These are phyloP conservation scores for Ramularia collo-cygni DNA, from an alignment of 2,329 filamentous ascomycete genomes.

Conservation along the genomic window DNA sequence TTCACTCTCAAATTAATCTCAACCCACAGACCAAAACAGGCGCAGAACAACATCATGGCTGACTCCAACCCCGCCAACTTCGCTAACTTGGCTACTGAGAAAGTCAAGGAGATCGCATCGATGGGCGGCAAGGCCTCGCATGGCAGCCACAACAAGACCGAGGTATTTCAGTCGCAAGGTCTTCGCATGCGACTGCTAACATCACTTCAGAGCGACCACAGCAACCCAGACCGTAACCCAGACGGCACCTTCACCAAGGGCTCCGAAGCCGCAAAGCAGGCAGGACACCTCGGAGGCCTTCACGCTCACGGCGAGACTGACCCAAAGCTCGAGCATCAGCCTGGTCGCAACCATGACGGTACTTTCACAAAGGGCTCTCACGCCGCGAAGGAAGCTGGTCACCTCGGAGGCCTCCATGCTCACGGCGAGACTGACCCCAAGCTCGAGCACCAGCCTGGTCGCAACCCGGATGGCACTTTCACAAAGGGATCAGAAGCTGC, in stretches of 20 bases:
- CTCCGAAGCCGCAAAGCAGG: constrained; percentile 17
- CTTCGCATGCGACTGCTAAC: too few relatives aligned
- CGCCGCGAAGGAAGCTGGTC: constrained; percentile 25
- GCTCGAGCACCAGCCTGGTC: constrained; percentile 14
- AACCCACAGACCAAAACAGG: not conserved
- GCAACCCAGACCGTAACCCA: constrained; percentile 22
- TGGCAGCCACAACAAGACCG: constrained; percentile 6
- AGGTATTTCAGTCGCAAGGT: constrained; percentile 1
- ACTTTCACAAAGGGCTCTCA: constrained; percentile 23
- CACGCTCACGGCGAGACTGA: constrained; percentile 13
- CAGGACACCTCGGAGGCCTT: constrained; percentile 19
- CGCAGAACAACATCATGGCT: constrained; percentile 12
- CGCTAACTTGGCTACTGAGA: constrained; percentile 45
- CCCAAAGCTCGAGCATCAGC: constrained; percentile 1
- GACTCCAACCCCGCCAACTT: constrained; percentile 46
- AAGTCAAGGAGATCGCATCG: constrained; percentile 42
- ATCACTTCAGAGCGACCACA: not conserved
- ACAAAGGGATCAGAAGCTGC: constrained; percentile 16
- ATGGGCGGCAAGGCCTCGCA: constrained; percentile 41
- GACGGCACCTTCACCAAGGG: constrained; percentile 21
- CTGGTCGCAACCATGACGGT: constrained; percentile 6
- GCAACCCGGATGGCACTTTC: constrained; percentile 22
- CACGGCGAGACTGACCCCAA: constrained; percentile 11
- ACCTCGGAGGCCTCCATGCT: constrained; percentile 19
- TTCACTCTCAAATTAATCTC: not conserved